Evolutionary conservation across 2,329 filamentous ascomycete genomes (phyloP).

Genomic region (Myriosclerotinia scirpicola): DNA sequence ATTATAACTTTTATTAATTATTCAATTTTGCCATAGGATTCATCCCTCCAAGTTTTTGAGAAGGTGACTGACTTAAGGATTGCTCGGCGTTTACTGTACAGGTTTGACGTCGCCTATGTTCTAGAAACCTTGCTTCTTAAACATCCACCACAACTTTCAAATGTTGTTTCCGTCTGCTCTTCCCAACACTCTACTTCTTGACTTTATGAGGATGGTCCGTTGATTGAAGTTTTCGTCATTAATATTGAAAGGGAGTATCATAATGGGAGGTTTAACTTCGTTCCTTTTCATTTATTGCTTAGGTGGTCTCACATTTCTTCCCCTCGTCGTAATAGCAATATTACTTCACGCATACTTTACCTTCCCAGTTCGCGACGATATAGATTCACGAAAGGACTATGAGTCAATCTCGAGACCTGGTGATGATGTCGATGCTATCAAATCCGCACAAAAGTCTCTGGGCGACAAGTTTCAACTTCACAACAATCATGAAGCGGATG

Average conservation of each 20-base stretch:
- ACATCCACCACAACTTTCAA: constrained; percentile 12
- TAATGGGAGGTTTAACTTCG: constrained; percentile 39
- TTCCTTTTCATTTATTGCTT: constrained; percentile 78
- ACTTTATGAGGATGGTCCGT: constrained; percentile 6
- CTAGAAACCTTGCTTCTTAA: constrained; percentile 11
- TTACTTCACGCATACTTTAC: constrained; percentile 68
- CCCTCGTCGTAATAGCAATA: constrained; percentile 62
- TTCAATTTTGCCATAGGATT: not conserved
- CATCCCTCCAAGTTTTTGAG: not conserved
- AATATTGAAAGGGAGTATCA: constrained; percentile 27
- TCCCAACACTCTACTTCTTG: constrained; percentile 8
- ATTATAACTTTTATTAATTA: not conserved
- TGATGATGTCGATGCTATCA: constrained; percentile 66
- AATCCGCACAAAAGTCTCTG: constrained; percentile 57
- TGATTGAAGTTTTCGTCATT: constrained; percentile 8
- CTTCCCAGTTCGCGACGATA: constrained; percentile 56
- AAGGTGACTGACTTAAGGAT: constrained; percentile 3
- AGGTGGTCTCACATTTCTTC: constrained; percentile 85
- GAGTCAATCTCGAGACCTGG: constrained; percentile 54
- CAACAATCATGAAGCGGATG: constrained; percentile 65
- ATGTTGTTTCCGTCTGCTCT: constrained; percentile 6
- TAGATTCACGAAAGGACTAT: constrained; percentile 40
- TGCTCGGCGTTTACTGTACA: constrained; percentile 6
- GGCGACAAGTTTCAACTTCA: constrained; percentile 61
- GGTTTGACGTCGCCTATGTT: constrained; percentile 10